These are phyloP conservation scores for Nicotiana tomentosiformis DNA, from an alignment of 257 asterid species.

Conservation along the genomic window DNA sequence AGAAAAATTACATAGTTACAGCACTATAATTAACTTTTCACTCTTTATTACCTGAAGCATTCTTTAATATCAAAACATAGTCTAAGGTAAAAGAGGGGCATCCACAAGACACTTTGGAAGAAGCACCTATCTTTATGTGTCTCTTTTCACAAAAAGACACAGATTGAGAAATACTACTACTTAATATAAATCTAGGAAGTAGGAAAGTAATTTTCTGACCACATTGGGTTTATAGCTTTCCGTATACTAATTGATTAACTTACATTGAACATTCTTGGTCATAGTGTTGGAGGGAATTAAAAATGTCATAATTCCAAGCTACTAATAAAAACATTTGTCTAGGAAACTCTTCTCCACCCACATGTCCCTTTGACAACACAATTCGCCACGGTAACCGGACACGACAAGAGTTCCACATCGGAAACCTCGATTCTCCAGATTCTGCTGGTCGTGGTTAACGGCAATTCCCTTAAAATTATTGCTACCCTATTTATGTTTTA, in stretches of 20 bases:
- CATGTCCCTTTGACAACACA: conserved; percentile 1
- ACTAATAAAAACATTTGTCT: not conserved
- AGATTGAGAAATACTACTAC: not conserved
- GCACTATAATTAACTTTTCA: not conserved
- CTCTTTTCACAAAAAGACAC: not conserved
- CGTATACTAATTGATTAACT: not conserved
- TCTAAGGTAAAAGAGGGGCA: not conserved
- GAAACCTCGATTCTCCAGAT: conserved; percentile 10
- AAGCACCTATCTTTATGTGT: not conserved
- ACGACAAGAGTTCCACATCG: conserved; percentile 10
- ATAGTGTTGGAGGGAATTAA: conserved; percentile 5
- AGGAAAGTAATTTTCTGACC: conserved; percentile 4
- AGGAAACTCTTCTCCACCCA: not conserved
- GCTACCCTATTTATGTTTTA: not conserved
- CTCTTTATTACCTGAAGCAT: not conserved
- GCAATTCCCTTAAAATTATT: not conserved
- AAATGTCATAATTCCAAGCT: not conserved
- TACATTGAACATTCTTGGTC: conserved; percentile 5
- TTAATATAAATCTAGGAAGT: not conserved
- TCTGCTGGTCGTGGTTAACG: conserved; percentile 13
- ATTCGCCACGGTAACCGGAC: conserved; percentile 10
- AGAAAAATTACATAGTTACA: not conserved
- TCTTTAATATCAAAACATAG: not conserved
- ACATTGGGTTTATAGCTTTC: conserved; percentile 7
- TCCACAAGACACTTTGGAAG: not conserved